Percentiles rank a stretch among this genome's conserved stretches.
Evolutionary conservation across 2,329 filamentous ascomycete species (phyloP).

Genomic region (Colletotrichum godetiae): DNA sequence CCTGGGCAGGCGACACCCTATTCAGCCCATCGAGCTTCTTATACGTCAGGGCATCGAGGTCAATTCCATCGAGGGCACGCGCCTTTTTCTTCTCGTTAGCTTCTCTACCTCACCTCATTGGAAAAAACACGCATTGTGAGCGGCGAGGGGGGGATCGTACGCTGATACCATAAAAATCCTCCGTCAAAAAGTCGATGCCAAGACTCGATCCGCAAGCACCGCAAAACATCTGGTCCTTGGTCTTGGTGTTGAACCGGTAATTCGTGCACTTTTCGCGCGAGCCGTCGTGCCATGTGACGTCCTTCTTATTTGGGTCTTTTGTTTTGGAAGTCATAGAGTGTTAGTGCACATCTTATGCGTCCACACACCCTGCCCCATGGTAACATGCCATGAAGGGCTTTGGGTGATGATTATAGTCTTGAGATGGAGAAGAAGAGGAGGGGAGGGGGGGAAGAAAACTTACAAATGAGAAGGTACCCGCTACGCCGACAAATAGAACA

Average conservation of each 20-base stretch:
- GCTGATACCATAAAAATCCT: constrained; percentile 54
- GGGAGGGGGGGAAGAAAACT: constrained; percentile 26
- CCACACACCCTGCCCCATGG: neutral
- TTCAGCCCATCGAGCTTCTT: constrained; percentile 50
- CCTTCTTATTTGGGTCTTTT: constrained; percentile 51
- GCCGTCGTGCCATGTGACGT: constrained; percentile 56
- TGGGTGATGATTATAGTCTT: neutral
- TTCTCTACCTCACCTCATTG: neutral
- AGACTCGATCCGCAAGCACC: constrained; percentile 58
- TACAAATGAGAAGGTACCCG: constrained; percentile 63
- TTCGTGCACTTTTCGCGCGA: constrained; percentile 47
- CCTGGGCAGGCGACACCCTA: constrained; percentile 45
- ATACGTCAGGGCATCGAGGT: constrained; percentile 52
- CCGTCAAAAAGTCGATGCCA: constrained; percentile 55
- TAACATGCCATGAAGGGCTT: neutral
- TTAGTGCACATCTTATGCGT: too few relatives aligned
- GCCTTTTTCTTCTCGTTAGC: constrained; percentile 41
- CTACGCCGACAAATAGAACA: constrained; percentile 65
- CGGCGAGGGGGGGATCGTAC: constrained; percentile 43
- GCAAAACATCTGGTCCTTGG: constrained; percentile 61
- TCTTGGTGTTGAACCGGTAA: constrained; percentile 60
- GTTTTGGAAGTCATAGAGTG: neutral
- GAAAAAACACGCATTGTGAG: neutral
- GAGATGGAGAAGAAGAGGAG: too few relatives aligned
- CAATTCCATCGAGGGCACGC: constrained; percentile 53